These are phyloP conservation scores for Simplicillium sp. DNA, from an alignment of 2,329 filamentous ascomycete genomes.

Conservation along the genomic window DNA sequence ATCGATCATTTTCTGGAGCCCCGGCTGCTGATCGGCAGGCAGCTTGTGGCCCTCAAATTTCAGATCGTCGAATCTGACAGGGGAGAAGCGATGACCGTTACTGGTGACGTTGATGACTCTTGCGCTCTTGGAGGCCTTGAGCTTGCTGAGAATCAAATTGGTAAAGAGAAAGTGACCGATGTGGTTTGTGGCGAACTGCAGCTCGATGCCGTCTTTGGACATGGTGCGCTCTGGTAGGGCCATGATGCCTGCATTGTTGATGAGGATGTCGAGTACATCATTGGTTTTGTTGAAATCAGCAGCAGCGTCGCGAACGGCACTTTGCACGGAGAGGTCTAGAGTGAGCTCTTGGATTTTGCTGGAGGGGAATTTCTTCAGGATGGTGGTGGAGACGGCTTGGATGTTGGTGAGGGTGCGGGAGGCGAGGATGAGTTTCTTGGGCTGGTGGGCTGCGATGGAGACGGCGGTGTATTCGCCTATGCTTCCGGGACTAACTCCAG, in stretches of 20 bases:
- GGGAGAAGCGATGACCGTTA: slow-evolving; percentile 29
- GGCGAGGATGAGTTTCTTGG: slow-evolving; percentile 3
- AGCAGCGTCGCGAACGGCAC: no score
- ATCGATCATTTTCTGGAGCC: no score
- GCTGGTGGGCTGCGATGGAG: slow-evolving; percentile 3
- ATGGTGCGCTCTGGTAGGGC: slow-evolving; percentile 12
- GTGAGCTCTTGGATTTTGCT: no score
- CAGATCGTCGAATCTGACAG: slow-evolving; percentile 31
- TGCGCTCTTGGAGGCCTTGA: slow-evolving; percentile 13
- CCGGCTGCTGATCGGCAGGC: no score
- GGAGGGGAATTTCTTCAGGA: background rate
- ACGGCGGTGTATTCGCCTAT: slow-evolving; percentile 3
- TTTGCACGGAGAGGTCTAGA: no score
- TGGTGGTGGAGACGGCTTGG: slow-evolving; percentile 1
- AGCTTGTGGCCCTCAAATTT: slow-evolving; percentile 21
- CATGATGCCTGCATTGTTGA: slow-evolving; percentile 34
- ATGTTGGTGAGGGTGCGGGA: slow-evolving; percentile 4
- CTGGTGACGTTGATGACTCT: slow-evolving; percentile 35
- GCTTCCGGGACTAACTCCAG: slow-evolving; percentile 5
- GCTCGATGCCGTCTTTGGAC: slow-evolving; percentile 13
- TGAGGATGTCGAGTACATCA: slow-evolving; percentile 25
- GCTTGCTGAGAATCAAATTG: slow-evolving; percentile 17
- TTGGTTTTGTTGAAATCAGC: no score
- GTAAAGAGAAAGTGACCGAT: slow-evolving; percentile 12
- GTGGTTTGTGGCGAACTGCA: slow-evolving; percentile 17